These are phyloP conservation scores for Celoporthe dispersa DNA, from an alignment of 2,329 filamentous ascomycete species.

Conservation along the genomic window DNA sequence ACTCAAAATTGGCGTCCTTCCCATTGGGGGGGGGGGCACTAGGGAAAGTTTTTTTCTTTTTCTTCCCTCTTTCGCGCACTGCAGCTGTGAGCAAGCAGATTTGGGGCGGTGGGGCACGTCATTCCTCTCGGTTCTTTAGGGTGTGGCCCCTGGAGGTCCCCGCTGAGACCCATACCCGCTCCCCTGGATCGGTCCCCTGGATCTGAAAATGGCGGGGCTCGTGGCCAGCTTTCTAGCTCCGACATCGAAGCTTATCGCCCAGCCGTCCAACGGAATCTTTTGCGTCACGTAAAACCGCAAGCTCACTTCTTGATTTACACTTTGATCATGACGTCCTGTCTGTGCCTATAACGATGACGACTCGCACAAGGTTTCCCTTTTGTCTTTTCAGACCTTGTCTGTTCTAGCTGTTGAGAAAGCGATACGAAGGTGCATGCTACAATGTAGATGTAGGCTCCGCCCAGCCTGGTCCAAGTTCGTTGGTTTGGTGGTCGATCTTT, in stretches of 20 bases:
- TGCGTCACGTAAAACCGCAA: background rate
- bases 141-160: background rate
- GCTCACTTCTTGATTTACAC: constrained; percentile 1
- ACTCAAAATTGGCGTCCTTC: background rate
- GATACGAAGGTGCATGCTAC: background rate
- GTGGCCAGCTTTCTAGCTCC: constrained; percentile 15
- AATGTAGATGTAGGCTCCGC: background rate
- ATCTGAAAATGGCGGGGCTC: constrained; percentile 17
- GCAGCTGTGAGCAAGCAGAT: background rate
- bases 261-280: background rate
- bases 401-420: background rate
- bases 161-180: background rate
- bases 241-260: constrained; percentile 22
- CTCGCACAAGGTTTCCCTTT: no score
- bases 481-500: background rate
- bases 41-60: constrained; percentile 13
- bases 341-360: background rate
- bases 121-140: background rate
- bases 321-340: background rate
- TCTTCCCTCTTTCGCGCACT: constrained; percentile 4
- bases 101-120: constrained; percentile 8
- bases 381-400: no score
- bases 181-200: constrained; percentile 14
- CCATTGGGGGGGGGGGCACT: constrained; percentile 6
- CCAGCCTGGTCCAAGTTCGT: background rate